phyloP scores from a whole-genome alignment of 2,329 filamentous ascomycete genomes.

The Aspergillus neoniger region DNA sequence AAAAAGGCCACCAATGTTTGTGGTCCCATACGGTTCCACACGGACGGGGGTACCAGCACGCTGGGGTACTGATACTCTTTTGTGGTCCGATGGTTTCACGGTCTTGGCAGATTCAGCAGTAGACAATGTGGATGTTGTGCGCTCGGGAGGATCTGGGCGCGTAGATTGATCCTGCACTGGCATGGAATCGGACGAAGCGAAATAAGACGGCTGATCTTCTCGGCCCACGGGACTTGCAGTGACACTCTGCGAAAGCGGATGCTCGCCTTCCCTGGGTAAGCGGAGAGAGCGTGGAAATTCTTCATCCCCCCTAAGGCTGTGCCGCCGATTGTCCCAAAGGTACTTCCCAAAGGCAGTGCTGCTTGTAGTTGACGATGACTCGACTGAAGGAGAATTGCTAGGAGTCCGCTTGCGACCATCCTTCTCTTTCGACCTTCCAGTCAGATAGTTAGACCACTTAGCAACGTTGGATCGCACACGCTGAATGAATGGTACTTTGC shows the following conservation, averaged over 20 bases:
- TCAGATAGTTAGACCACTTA: slow-evolving; percentile 63
- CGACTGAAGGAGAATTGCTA: slow-evolving; percentile 57
- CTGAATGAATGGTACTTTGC: slow-evolving; percentile 84
- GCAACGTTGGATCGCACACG: slow-evolving; percentile 76
- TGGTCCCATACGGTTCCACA: slow-evolving; percentile 34
- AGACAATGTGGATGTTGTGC: slow-evolving; percentile 47
- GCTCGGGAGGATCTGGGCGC: slow-evolving; percentile 43
- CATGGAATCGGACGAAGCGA: slow-evolving; percentile 25
- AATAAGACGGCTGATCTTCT: slow-evolving; percentile 41
- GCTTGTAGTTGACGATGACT: slow-evolving; percentile 56
- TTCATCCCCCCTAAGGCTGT: slow-evolving; percentile 60
- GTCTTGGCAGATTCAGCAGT: slow-evolving; percentile 51
- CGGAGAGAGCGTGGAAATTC: slow-evolving; percentile 54
- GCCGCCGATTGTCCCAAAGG: slow-evolving; percentile 51
- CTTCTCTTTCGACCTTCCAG: slow-evolving; percentile 43
- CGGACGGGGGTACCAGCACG: slow-evolving; percentile 31
- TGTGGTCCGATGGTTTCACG: slow-evolving; percentile 38
- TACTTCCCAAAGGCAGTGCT: slow-evolving; percentile 59
- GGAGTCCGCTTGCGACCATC: slow-evolving; percentile 54
- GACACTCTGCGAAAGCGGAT: slow-evolving; percentile 74
- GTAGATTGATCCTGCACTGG: slow-evolving; percentile 27
- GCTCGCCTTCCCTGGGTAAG: slow-evolving; percentile 59
- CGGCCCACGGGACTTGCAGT: slow-evolving; percentile 64
- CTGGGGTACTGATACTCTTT: slow-evolving; percentile 25
- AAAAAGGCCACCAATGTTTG: slow-evolving; percentile 42